A percentile compares a stretch with the other conserved stretches of the same genome.
These are phyloP conservation scores for Xanthoceras sorbifolium DNA, from an alignment of 345 rosid genomes.

Conservation along the genomic window DNA sequence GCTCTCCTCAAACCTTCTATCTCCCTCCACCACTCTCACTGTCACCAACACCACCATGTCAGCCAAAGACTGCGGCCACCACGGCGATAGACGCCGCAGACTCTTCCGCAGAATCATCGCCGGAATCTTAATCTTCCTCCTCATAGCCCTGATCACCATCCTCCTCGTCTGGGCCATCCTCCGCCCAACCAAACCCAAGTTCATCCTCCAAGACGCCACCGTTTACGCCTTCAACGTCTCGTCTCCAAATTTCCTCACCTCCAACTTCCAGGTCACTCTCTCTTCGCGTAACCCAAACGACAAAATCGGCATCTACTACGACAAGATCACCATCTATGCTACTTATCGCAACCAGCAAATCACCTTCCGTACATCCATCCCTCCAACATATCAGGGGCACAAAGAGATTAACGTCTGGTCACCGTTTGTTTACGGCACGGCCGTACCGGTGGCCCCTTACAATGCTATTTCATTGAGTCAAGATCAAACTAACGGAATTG, in stretches of 20 bases:
- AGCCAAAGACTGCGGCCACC: conserved; percentile 46
- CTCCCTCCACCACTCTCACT: neutral
- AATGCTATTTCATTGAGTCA: conserved; percentile 47
- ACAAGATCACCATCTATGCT: conserved; percentile 70
- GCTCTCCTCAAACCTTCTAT: neutral
- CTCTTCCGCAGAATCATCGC: conserved; percentile 37
- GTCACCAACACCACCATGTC: conserved; percentile 40
- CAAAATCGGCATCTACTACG: conserved; percentile 82
- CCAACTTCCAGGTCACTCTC: conserved; percentile 77
- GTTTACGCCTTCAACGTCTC: conserved; percentile 83
- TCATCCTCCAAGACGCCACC: conserved; percentile 91
- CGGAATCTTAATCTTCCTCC: conserved; percentile 52
- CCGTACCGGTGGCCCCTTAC: conserved; percentile 80
- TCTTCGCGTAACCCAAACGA: conserved; percentile 82
- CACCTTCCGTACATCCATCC: conserved; percentile 59
- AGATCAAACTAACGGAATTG: conserved; percentile 56
- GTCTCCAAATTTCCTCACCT: conserved; percentile 65
- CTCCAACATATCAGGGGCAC: conserved; percentile 56
- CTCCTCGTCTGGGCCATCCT: conserved; percentile 87
- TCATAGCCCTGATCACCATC: conserved; percentile 54
- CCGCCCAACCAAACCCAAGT: conserved; percentile 76
- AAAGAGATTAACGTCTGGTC: conserved; percentile 79
- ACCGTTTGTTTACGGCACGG: conserved; percentile 61
- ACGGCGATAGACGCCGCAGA: conserved; percentile 30
- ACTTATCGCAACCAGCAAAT: conserved; percentile 75